A percentile compares a stretch with the other conserved stretches of the same genome.
phyloP scores from a whole-genome alignment of 805 yeast species.

The Saccharomycopsis synnaedendra region DNA sequence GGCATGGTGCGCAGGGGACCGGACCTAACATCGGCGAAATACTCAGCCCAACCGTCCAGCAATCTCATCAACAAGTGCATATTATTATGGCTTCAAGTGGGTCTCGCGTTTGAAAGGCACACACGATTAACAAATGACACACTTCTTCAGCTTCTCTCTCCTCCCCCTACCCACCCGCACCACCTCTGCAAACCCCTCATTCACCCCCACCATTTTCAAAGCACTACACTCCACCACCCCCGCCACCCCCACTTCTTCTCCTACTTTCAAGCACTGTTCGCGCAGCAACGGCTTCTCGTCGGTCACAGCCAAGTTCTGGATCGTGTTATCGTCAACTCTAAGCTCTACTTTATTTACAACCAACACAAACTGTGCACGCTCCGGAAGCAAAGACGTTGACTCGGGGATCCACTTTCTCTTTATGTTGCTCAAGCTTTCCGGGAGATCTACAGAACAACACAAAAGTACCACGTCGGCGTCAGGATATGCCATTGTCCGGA shows the following conservation, averaged over 20 bases:
- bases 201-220: constrained; percentile 55
- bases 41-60: too few species aligned
- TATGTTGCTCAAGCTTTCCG: constrained; percentile 78
- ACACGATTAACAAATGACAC: too few species aligned
- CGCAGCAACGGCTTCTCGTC: constrained; percentile 10
- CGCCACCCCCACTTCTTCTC: constrained; percentile 70
- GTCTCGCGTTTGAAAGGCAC: too few species aligned
- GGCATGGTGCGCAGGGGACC: too few species aligned
- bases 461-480: constrained; percentile 95
- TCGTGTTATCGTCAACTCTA: constrained; percentile 8
- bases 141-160: not conserved
- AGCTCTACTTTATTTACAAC: constrained; percentile 13
- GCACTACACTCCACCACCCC: constrained; percentile 82
- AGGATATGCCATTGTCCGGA: constrained; percentile 83
- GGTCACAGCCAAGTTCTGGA: constrained; percentile 8
- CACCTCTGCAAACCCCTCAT: constrained; percentile 85
- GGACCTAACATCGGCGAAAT: too few species aligned
- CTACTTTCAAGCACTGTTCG: constrained; percentile 53
- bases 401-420: constrained; percentile 28
- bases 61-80: too few species aligned
- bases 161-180: constrained; percentile 35
- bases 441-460: constrained; percentile 89
- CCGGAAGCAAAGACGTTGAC: constrained; percentile 27
- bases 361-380: constrained; percentile 17
- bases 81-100: too few species aligned